phyloP scores from a whole-genome alignment of 148 eudicot species.

The Silene uniflora region DNA sequence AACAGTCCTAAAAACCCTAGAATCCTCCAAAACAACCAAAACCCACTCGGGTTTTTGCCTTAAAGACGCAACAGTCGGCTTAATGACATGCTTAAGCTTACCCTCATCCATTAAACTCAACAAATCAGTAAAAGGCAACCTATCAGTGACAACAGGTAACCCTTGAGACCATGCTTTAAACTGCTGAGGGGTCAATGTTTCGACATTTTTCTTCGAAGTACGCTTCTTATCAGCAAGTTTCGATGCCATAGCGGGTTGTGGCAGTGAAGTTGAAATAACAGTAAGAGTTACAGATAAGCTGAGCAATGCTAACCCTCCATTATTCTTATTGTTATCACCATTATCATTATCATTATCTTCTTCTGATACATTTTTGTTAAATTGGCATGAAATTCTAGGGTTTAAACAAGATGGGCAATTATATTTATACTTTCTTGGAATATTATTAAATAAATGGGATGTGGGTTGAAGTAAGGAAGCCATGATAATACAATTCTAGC shows the following conservation, averaged over 20 bases:
- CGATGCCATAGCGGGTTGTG: conserved; percentile 55
- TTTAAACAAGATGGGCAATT: conserved; percentile 20
- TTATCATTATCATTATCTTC: not conserved
- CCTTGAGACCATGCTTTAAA: conserved; percentile 63
- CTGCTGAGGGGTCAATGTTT: conserved; percentile 58
- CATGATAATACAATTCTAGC: conserved; percentile 27
- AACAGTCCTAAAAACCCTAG: conserved; percentile 77
- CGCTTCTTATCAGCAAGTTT: conserved; percentile 60
- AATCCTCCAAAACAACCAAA: conserved; percentile 75
- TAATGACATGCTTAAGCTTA: conserved; percentile 69
- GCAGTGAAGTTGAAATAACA: conserved; percentile 57
- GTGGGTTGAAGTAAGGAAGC: conserved; percentile 40
- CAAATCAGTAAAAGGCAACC: conserved; percentile 60
- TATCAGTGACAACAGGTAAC: conserved; percentile 56
- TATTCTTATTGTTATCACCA: conserved; percentile 31
- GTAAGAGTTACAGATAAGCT: conserved; percentile 65
- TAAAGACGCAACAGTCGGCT: conserved; percentile 44
- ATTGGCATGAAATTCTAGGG: conserved; percentile 35
- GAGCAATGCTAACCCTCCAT: conserved; percentile 33
- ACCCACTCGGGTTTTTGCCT: conserved; percentile 53
- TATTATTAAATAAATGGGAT: conserved; percentile 19
- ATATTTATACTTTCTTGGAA: conserved; percentile 25
- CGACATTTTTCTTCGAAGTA: conserved; percentile 37
- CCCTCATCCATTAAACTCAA: conserved; percentile 61
- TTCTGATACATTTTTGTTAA: conserved; percentile 17